A percentile compares a stretch with the other conserved stretches of the same genome.
Conservation (phyloP, 2,329 filamentous ascomycete genomes). For the Colletotrichum viniferum region DNA sequence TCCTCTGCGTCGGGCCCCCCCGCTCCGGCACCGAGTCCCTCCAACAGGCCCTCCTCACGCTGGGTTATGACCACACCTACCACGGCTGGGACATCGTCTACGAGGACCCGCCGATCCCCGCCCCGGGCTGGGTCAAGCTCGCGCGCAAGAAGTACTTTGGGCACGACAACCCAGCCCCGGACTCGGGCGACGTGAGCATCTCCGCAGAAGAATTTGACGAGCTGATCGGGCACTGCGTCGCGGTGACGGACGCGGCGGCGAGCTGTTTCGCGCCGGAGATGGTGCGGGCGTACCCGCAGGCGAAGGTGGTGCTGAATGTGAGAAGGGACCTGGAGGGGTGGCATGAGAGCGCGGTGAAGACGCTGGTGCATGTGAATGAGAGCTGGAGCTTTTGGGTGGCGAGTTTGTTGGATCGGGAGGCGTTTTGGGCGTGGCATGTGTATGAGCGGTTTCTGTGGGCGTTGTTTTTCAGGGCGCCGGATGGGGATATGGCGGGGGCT, state of each 20-base stretch:
- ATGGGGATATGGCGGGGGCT: slow-evolving; percentile 30
- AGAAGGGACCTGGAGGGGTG: slow-evolving; percentile 44
- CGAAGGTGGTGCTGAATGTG: slow-evolving; percentile 49
- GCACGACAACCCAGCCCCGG: neutral
- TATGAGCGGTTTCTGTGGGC: slow-evolving; percentile 33
- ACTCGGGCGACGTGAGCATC: slow-evolving; percentile 4
- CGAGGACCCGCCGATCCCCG: slow-evolving; percentile 27
- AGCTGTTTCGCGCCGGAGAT: slow-evolving; percentile 43
- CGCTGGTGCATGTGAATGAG: slow-evolving; percentile 25
- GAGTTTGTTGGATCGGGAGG: slow-evolving; percentile 29
- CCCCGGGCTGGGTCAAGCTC: slow-evolving; percentile 27
- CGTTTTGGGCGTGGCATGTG: slow-evolving; percentile 37
- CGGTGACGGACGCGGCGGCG: slow-evolving; percentile 46
- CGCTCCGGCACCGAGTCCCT: slow-evolving; percentile 39
- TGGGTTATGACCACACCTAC: slow-evolving; percentile 37
- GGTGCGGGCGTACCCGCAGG: slow-evolving; percentile 25
- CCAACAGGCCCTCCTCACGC: slow-evolving; percentile 31
- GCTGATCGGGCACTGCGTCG: slow-evolving; percentile 31
- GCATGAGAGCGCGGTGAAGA: slow-evolving; percentile 35
- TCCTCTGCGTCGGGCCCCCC: slow-evolving; percentile 36
- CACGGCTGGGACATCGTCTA: slow-evolving; percentile 38
- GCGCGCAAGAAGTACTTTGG: slow-evolving; percentile 31
- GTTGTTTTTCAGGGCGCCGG: slow-evolving; percentile 30
- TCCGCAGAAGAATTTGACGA: slow-evolving; percentile 29
- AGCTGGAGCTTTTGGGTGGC: slow-evolving; percentile 33